Evolutionary conservation across 2,329 filamentous ascomycete genomes (phyloP).

Genomic region (Exophiala lecanii-corni): DNA sequence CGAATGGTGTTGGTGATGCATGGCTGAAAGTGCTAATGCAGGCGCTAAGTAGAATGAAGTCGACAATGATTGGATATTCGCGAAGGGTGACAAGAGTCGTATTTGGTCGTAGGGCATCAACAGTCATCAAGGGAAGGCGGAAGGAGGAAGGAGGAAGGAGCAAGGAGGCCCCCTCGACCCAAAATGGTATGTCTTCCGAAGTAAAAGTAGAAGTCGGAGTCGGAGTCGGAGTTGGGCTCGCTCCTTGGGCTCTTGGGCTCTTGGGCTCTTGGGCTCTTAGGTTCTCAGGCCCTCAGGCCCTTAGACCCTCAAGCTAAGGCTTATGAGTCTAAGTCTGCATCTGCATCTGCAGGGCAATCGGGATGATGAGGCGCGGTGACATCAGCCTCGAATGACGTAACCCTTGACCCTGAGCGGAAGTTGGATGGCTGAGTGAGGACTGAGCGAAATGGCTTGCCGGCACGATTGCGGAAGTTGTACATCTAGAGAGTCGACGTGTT

Average conservation of each 20-base stretch:
- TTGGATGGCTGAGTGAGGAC: constrained; percentile 39
- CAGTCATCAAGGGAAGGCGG: background rate
- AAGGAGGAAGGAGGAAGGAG: too few species aligned
- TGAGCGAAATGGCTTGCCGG: constrained; percentile 35
- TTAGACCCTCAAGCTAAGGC: too few species aligned
- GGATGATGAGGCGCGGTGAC: constrained; percentile 20
- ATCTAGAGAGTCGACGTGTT: constrained; percentile 18
- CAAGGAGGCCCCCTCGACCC: too few species aligned
- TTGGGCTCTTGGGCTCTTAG: too few species aligned
- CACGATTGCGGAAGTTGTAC: constrained; percentile 29
- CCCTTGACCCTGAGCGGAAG: constrained; percentile 34
- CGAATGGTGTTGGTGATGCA: too few species aligned
- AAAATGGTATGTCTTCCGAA: too few species aligned
- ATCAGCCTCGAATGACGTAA: constrained; percentile 23
- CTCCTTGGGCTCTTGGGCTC: too few species aligned
- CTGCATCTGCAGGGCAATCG: constrained; percentile 18
- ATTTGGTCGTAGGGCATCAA: too few species aligned
- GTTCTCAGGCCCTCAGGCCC: too few species aligned
- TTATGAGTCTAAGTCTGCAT: too few species aligned
- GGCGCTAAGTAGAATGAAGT: constrained; percentile 9
- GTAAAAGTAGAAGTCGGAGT: constrained; percentile 2
- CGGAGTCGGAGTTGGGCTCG: background rate
- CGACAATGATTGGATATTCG: too few species aligned
- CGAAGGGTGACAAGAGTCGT: too few species aligned
- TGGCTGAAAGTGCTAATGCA: constrained; percentile 1